Base-by-base conservation (phyloP, 75 land plant species). In the Selaginella tamariscina region DNA sequence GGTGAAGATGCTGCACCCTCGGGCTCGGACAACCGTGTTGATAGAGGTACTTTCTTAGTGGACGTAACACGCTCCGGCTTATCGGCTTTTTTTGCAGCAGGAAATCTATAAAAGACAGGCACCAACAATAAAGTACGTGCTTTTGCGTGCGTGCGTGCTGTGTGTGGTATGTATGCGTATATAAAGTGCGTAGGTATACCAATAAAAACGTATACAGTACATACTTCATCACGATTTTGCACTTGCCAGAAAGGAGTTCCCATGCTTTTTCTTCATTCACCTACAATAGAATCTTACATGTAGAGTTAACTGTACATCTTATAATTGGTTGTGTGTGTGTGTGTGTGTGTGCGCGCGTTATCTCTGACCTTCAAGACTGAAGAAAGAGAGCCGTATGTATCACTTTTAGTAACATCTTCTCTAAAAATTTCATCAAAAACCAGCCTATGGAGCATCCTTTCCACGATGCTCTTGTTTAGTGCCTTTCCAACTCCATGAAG, bases 401-500 rank as follows among this genome's bases (percentile, higher is more conserved):
- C 98, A 76, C 86, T 93, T 75, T 85, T 93, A 72, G 78, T 93
- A 2, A 87, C 86, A 64, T 89, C 96, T 56, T 93, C 98, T 1
- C 66, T 55, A 39, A 93, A 79, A 57, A 89, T 54, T 55, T 88
- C 84, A 71, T 90, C 88, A 77, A 73, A 78, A 30, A 93, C 91
- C 65, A 93, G 72, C 63, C 88, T 80, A 33, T 84, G 90, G 69
- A 93, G 65, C 27, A 93, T 72, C 23, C 98, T 83, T 30, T 94
- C 88, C 2, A 85, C 98, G 74, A 84, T 88, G 39, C 81, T 72
- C 60, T 89, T 93, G 55, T 74, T 78, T 24, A 86, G 67, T 74
- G 80, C 84, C 74, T 87, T 93, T 31, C 98, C 98, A 65, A 84
- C 84, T 56, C 91, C 96, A 79, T 93, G 98, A 24, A 86, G 82